Percentiles rank a stretch among this genome's conserved stretches.
Evolutionary conservation across 768 basidiomycete genomes (phyloP).

Genomic region (Hygrophorus russula): DNA sequence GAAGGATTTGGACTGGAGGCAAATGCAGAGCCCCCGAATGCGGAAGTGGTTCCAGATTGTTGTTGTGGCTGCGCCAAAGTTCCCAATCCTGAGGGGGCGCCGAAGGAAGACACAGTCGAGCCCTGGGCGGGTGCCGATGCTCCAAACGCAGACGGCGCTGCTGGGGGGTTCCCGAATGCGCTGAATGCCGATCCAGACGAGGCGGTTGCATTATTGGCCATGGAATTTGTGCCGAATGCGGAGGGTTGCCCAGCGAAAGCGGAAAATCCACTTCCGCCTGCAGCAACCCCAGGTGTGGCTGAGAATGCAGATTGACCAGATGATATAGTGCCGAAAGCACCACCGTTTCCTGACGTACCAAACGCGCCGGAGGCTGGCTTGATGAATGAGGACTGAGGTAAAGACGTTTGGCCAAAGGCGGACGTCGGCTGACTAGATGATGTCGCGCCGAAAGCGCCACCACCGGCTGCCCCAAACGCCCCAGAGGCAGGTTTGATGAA

Average conservation of each 20-base stretch:
- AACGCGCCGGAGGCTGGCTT: slow-evolving; percentile 45
- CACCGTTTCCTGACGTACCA: slow-evolving; percentile 22
- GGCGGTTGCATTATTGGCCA: slow-evolving; percentile 6
- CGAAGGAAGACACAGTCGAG: slow-evolving; percentile 3
- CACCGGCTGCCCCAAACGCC: slow-evolving; percentile 33
- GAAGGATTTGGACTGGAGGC: neutral
- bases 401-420: slow-evolving; percentile 17
- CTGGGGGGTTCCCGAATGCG: slow-evolving; percentile 7
- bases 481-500: slow-evolving; percentile 41
- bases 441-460: slow-evolving; percentile 15
- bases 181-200: slow-evolving; percentile 18
- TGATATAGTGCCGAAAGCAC: slow-evolving; percentile 14
- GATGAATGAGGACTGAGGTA: slow-evolving; percentile 25
- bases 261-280: slow-evolving; percentile 13
- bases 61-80: slow-evolving; percentile 5
- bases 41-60: slow-evolving; percentile 2
- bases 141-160: slow-evolving; percentile 12
- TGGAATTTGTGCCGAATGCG: slow-evolving; percentile 25
- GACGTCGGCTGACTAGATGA: slow-evolving; percentile 12
- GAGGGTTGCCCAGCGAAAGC: slow-evolving; percentile 27
- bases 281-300: neutral
- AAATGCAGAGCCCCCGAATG: slow-evolving; percentile 9
- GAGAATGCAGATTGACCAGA: neutral
- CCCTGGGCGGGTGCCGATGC: slow-evolving; percentile 3
- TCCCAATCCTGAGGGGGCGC: slow-evolving; percentile 18